phyloP scores from a whole-genome alignment of 495 filamentous ascomycete genomes.

The Aspergillus panamensis region DNA sequence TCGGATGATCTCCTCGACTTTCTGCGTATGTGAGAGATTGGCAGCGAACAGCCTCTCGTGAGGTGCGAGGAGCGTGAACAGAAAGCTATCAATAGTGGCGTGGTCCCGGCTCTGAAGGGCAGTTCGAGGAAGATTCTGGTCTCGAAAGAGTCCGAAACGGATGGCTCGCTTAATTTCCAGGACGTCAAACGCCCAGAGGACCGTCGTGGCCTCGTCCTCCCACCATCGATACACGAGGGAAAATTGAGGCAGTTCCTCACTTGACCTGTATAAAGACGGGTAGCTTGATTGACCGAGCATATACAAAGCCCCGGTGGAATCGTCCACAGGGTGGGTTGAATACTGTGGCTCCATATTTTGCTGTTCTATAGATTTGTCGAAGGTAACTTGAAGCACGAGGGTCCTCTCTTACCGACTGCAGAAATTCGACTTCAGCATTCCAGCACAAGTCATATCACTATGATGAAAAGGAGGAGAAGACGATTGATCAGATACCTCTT shows the following conservation, averaged over 20 bases:
- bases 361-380: neutral
- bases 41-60: constrained; percentile 28
- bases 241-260: constrained; percentile 34
- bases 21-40: constrained; percentile 35
- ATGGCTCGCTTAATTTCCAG: constrained; percentile 38
- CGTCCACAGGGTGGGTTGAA: constrained; percentile 6
- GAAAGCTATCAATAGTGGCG: constrained; percentile 34
- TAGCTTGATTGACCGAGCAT: constrained; percentile 25
- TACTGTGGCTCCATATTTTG: neutral
- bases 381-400: neutral
- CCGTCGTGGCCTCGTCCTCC: constrained; percentile 41
- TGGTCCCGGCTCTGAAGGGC: constrained; percentile 33
- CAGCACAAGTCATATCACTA: constrained; percentile 3
- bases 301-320: constrained; percentile 9
- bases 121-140: constrained; percentile 34
- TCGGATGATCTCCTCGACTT: constrained; percentile 44
- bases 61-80: constrained; percentile 27
- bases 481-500: neutral
- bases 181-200: constrained; percentile 43
- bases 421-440: constrained; percentile 6
- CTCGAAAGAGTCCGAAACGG: constrained; percentile 36
- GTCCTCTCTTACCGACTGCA: constrained; percentile 1
- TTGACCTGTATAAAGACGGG: constrained; percentile 32
- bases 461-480: neutral
- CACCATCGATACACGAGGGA: constrained; percentile 37